Evolutionary conservation across 2,329 filamentous ascomycete species (phyloP), one percentile per base, ranked within the genome.

Genomic region (Leptographium radiaticola): DNA sequence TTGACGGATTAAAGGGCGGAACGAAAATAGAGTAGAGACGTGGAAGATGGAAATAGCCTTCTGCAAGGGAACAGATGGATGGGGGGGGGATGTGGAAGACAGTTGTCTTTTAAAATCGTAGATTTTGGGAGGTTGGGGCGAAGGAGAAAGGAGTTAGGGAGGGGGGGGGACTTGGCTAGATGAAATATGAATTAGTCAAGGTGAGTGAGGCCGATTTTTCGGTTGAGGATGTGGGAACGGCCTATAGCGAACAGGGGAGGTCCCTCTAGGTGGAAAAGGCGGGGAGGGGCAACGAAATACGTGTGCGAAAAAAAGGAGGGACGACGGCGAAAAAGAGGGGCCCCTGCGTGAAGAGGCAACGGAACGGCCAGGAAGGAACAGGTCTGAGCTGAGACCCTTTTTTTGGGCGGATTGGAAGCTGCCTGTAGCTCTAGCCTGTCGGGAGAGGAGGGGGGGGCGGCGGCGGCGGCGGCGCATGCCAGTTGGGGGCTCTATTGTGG

Each of bases 1-100:
- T 69, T 74, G 73, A 69, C 68, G 68, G 71, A 71, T 76, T 72
- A 68, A 44, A 49, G 52, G 54, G 54, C 60, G 60, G 64, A 62
- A 25, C 25, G 25, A 63, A 62, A 59, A 55, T 61, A 62, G 60
- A 65, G 45, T 40, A 40, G 49, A 53, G 15, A 30, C 16, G 44
- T 49, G 20, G 31, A 47, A 11, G 31, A 47, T 31, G 43, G 30
- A 31, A 36, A 46, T 38, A 31, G 36, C 31, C 48, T 54, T 51
- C 6, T 34, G 38, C 51, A 38, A 49, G 42, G 42, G 20, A 44
- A 20, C 20, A 16, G 51, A 30, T 36, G 11, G 34, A 13, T 10
- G 42, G 20, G 31, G 51, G 45, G 34, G 16, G 33, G 31, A 30
- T 25, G n/a, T 6, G 15, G 36, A 39, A 39, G 20, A 49, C n/a